Percentiles rank a stretch among this genome's conserved stretches.
These are phyloP conservation scores for Lecanoromycetidae sp. DNA, from an alignment of 2,329 filamentous ascomycete genomes.

Conservation along the genomic window DNA sequence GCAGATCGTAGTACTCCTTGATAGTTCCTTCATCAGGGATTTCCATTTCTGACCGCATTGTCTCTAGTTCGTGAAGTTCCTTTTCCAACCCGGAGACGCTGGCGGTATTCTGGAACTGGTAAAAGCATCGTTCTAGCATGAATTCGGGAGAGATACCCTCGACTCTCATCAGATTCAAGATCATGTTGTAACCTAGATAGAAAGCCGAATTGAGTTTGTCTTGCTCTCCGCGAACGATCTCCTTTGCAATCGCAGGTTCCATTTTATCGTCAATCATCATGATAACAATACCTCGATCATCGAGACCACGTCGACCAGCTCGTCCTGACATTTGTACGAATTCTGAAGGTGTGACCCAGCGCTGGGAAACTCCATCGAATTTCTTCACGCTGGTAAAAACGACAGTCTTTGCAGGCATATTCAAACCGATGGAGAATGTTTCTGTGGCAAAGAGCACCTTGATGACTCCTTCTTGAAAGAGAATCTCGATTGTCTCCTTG, in stretches of 20 bases:
- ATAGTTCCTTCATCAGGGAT: conserved; percentile 81
- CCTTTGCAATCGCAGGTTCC: conserved; percentile 84
- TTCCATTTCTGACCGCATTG: conserved; percentile 56
- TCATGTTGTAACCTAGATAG: conserved; percentile 98
- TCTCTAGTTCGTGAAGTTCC: conserved; percentile 64
- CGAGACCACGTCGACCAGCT: conserved; percentile 89
- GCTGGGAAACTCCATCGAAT: conserved; percentile 69
- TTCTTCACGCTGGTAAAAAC: conserved; percentile 97
- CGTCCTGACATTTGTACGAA: conserved; percentile 99
- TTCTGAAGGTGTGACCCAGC: conserved; percentile 85
- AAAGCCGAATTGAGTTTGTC: conserved; percentile 97
- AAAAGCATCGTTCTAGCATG: conserved; percentile 98
- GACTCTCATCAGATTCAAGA: conserved; percentile 90
- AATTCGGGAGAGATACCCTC: conserved; percentile 98
- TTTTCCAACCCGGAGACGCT: conserved; percentile 75
- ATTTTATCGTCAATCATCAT: conserved; percentile 99
- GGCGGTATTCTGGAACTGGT: conserved; percentile 92
- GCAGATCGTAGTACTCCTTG: conserved; percentile 85
- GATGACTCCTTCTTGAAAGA: conserved; percentile 96
- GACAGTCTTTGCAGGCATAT: conserved; percentile 98
- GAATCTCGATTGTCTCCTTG: conserved; percentile 96
- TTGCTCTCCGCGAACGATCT: conserved; percentile 91
- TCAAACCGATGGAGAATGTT: conserved; percentile 95
- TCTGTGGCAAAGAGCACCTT: conserved; percentile 97
- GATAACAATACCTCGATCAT: conserved; percentile 95